Evolutionary conservation across 768 basidiomycete genomes (phyloP).

Genomic region (Serendipita sp.): DNA sequence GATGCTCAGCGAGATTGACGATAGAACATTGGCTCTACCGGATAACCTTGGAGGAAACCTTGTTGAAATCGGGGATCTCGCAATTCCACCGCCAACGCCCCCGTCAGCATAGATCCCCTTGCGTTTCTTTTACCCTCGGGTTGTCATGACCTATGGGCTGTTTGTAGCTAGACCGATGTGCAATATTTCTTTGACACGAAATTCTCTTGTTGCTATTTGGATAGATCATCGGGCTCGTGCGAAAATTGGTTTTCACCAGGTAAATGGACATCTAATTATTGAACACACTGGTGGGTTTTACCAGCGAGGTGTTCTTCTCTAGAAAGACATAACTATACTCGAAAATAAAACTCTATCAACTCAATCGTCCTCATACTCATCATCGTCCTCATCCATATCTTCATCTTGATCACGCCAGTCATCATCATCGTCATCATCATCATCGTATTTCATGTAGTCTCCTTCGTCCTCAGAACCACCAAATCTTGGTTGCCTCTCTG

Average conservation of each 20-base stretch:
- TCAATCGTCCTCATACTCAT: too few relatives aligned
- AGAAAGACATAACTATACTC: too few relatives aligned
- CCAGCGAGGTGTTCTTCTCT: too few relatives aligned
- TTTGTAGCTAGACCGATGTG: too few relatives aligned
- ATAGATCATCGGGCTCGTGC: too few relatives aligned
- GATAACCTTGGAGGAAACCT: slow-evolving; percentile 46
- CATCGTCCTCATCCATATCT: neutral
- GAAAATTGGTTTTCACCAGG: neutral
- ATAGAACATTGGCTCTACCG: slow-evolving; percentile 45
- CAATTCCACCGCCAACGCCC: neutral
- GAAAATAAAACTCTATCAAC: too few relatives aligned
- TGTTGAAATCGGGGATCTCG: neutral
- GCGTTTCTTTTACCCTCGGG: too few relatives aligned
- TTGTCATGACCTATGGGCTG: too few relatives aligned
- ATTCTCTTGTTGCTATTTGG: too few relatives aligned
- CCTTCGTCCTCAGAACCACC: neutral
- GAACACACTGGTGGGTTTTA: too few relatives aligned
- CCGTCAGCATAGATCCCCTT: neutral
- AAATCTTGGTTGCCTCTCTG: neutral
- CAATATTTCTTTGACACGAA: too few relatives aligned
- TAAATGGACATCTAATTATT: neutral
- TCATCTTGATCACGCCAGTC: neutral
- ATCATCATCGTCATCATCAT: neutral
- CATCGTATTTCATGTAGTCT: neutral
- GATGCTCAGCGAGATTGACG: slow-evolving; percentile 48